Base-by-base conservation (phyloP, 805 yeast genomes). In the Hanseniaspora osmophila region DNA sequence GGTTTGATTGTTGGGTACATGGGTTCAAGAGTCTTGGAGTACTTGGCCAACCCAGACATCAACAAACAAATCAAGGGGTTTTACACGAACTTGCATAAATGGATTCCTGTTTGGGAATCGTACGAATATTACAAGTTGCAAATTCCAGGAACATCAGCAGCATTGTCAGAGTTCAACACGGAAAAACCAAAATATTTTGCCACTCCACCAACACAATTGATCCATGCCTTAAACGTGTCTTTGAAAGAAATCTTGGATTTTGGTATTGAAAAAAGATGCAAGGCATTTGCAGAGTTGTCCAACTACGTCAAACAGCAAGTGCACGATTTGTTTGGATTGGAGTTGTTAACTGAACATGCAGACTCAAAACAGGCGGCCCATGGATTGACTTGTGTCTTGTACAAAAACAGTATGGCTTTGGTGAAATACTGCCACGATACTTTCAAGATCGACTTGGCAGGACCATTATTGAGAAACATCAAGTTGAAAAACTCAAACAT, bases 201-300 rank as follows among this genome's bases (percentile, higher is more conserved):
- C n/a, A 90, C 96, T 7, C 96, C 96, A n/a, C 83, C 96, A 0
- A 81, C 84, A 41, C 96, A 86, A 66, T 73, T 83, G 49, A 69
- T 90, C 49, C 83, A 83, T 57, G 88, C 96, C 13, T 72, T 86
- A 55, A 77, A 77, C 60, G 82, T 74, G 3, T 78, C 96, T 4
- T 71, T 88, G 52, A 74, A 72, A 47, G 87, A 84, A 60, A 78
- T 87, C 51, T 65, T 85, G 47, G 65, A 72, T 35, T 54, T 61
- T 22, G 66, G 73, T 4, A 65, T 88, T 47, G 79, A 74, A 48
- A 65, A 63, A 45, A 73, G 95, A 60, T 71, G 84, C 55, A 70
- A 69, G 33, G 71, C 35, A 3, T 32, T 32, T n/a, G 15, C 13
- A 6, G 35, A 32, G 15, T 6, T 32, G 13, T 32, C 35, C 6